Conservation (phyloP, 1,139 yeast species). For the Zygosaccharomyces pseudobailii region DNA sequence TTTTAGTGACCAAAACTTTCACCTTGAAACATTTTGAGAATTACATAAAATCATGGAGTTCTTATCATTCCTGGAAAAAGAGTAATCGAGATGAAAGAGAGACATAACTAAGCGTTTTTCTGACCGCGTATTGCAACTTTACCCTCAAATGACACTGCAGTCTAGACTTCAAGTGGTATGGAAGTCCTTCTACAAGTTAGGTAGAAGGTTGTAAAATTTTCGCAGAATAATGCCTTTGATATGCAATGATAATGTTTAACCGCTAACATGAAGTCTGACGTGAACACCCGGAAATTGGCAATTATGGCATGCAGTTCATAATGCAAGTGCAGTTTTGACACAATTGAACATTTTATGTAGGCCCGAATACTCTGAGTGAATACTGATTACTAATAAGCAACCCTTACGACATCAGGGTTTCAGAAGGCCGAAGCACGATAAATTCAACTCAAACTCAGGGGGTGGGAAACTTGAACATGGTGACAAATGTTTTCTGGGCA, state of each 20-base stretch:
- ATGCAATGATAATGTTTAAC: too few relatives aligned
- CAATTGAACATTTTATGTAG: too few relatives aligned
- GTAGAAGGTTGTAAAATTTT: constrained; percentile 11
- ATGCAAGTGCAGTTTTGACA: too few relatives aligned
- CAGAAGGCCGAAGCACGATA: too few relatives aligned
- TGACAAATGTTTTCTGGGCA: not conserved
- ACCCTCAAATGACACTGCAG: constrained; percentile 31
- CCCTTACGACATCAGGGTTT: too few relatives aligned
- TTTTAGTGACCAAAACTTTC: constrained; percentile 40
- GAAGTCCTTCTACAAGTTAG: constrained; percentile 39
- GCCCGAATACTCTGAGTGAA: too few relatives aligned
- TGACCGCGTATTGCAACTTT: constrained; percentile 22
- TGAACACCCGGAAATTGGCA: too few relatives aligned
- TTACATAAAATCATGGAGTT: constrained; percentile 63
- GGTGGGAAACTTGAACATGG: not conserved
- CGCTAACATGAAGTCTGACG: too few relatives aligned
- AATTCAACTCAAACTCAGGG: too few relatives aligned
- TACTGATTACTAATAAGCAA: too few relatives aligned
- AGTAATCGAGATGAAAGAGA: constrained; percentile 27
- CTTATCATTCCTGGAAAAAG: constrained; percentile 62
- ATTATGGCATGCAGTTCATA: too few relatives aligned
- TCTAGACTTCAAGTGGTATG: constrained; percentile 34
- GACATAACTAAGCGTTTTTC: constrained; percentile 28
- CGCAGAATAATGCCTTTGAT: too few relatives aligned
- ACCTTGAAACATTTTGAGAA: constrained; percentile 42